phyloP scores from a whole-genome alignment of 1,284 basidiomycete genomes.

The Puccinia brachypodii region DNA sequence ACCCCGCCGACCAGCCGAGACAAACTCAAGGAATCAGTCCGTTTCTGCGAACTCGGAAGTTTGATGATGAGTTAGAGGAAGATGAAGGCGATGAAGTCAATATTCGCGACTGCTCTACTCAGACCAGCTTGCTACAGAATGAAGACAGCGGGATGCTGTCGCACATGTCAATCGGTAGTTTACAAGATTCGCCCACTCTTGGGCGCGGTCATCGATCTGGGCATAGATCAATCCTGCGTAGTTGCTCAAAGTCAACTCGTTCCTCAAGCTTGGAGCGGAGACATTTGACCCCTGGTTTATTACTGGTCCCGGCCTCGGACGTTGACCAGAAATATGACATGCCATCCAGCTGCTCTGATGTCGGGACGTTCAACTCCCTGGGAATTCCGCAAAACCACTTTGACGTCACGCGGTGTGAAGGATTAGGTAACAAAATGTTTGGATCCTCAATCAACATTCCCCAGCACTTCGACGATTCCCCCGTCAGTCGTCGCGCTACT shows the following conservation, averaged over 20 bases:
- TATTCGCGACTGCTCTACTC: not conserved
- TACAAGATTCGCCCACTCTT: slow-evolving; percentile 26
- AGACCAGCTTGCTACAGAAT: not conserved
- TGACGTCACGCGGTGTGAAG: slow-evolving; percentile 24
- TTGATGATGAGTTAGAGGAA: slow-evolving; percentile 5
- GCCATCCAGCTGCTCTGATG: not conserved
- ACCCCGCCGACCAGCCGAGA: not conserved
- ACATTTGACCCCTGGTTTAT: not conserved
- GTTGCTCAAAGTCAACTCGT: not conserved
- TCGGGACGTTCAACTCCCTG: not conserved
- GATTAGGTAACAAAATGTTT: slow-evolving; percentile 46
- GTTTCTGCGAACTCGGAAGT: slow-evolving; percentile 19
- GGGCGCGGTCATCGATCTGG: slow-evolving; percentile 5
- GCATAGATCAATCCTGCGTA: not conserved
- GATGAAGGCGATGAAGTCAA: not conserved
- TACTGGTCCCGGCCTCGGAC: not conserved
- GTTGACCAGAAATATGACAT: not conserved
- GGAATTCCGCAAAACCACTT: slow-evolving; percentile 4
- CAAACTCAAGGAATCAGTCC: not conserved
- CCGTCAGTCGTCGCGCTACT: slow-evolving; percentile 1
- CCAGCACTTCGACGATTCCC: not conserved
- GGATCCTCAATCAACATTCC: slow-evolving; percentile 23
- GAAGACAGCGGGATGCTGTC: slow-evolving; percentile 11
- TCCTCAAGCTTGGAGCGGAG: not conserved
- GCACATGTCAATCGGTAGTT: not conserved